Evolutionary conservation across 805 yeast genomes (phyloP).

Genomic region (Candida morakotiae): DNA sequence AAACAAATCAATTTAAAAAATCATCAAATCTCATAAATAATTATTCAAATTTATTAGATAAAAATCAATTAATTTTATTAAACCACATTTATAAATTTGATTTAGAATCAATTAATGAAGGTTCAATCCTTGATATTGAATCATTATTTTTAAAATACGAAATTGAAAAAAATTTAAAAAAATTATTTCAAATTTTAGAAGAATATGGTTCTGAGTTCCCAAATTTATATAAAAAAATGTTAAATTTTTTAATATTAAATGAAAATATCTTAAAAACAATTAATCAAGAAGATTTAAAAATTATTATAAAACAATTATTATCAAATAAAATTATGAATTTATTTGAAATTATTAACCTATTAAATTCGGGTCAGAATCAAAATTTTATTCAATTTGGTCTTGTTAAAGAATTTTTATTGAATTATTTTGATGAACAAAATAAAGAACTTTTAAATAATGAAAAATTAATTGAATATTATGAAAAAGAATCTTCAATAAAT

Average conservation of each 20-base stretch:
- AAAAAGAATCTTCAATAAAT: conserved; percentile 57
- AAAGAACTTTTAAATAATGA: conserved; percentile 66
- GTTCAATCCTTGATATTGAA: conserved; percentile 37
- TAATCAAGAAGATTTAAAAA: conserved; percentile 37
- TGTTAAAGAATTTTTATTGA: conserved; percentile 63
- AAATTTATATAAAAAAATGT: conserved; percentile 60
- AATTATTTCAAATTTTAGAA: conserved; percentile 53
- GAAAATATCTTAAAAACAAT: conserved; percentile 47
- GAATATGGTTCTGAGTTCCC: conserved; percentile 61
- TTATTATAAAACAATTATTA: conserved; percentile 52
- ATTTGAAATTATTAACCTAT: conserved; percentile 67
- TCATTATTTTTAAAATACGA: conserved; percentile 65
- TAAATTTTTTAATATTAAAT: conserved; percentile 58
- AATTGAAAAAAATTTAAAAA: conserved; percentile 52
- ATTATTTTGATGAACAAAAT: conserved; percentile 54
- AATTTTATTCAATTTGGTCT: conserved; percentile 68
- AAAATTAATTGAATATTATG: conserved; percentile 64
- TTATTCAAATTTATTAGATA: conserved; percentile 49
- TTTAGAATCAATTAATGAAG: conserved; percentile 44
- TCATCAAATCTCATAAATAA: conserved; percentile 51
- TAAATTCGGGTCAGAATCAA: conserved; percentile 42
- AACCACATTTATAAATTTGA: conserved; percentile 55
- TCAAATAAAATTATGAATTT: conserved; percentile 58
- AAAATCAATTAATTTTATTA: conserved; percentile 49
- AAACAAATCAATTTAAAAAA: conserved; percentile 50